Base-by-base conservation (phyloP, 805 yeast genomes). In the Starmerella sp. region DNA sequence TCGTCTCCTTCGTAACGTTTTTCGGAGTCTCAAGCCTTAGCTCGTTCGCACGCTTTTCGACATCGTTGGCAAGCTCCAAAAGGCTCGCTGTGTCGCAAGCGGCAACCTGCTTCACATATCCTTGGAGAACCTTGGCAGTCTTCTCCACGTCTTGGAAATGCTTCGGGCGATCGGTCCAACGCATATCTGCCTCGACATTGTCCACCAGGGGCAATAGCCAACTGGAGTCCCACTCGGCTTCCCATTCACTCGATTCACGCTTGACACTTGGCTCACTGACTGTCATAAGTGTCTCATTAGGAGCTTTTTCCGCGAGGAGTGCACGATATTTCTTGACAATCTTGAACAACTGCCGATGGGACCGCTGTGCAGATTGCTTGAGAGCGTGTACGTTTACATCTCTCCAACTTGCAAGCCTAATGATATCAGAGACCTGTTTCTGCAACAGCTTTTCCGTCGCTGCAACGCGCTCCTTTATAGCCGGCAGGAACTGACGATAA, bases 321-420 rank as follows among this genome's bases (percentile, higher is more conserved):
- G 76, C 76, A 52, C 97, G 79, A 66, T 86, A 93, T 67, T 88
- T 88, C 55, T 89, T 77, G 10, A 91, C 84, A 51, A 86, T 67
- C 69, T 89, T 93, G 78, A 83, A 91, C 52, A 93, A 79, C 62
- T 76, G 80, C 60, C 81, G 80, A 65, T 95, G 98, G 0, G 97
- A 89, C 48, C 84, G 79, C 60, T 88, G 81, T 6, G 98, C 93
- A 69, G 96, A 87, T 69, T 90, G 97, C 62, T 87, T 89, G 63
- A 93, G 75, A 0, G 98, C 96, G 65, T 86, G 95, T 45, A 89
- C 80, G 64, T 93, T 95, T 11, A 89, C 90, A 71, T 93, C 99
- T 62, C 90, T 89, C 97, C 97, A 95, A 64, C 96, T 86, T 1
- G 98, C 97, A 14, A 93, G 74, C 46, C 87, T 71, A 44, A 93